Base-by-base conservation (phyloP, 805 yeast genomes). In the Saturnispora halmiae region DNA sequence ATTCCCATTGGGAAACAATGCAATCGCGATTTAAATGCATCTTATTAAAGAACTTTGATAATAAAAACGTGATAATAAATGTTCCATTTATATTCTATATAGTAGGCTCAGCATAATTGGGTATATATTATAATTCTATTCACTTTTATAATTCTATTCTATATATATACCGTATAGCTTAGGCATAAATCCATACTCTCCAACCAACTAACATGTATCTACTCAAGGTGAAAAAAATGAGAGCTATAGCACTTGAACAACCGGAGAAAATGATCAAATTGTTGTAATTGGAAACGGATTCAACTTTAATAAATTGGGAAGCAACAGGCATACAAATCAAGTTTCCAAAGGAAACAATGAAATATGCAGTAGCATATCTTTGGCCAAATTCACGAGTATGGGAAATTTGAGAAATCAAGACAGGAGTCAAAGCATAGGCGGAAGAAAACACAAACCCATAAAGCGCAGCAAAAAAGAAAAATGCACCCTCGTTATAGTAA, bases 281-380 rank as follows among this genome's bases (percentile, higher is more conserved):
- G 31, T 55, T 51, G 19, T 50, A 55, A 29, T 51, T 44, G 2
- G 30, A 21, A 20, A 54, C 42, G 1, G 55, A 46, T 27, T 50
- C 52, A 1, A 38, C 34, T 14, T 51, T 69, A 36, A 72, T 65
- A 31, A 72, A 59, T 2, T 68, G 66, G 46, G 78, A 75, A 10
- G 70, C 67, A 34, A 69, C 58, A 9, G 78, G 77, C 40, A 73
- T 62, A 4, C 67, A 60, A 13, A 69, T 63, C 16, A 74, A 55
- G 24, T 65, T 61, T 18, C 69, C 61, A 35, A 75, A 58, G 39
- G 84, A 72, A 15, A 73, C 76, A 44, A 76, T 54, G 41, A 75
- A 75, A 55, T 77, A 79, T 49, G 77, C 68, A n/a, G 84, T 70
- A 0, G 87, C 87, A 51, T 73, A 81, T 16, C 81, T 60, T 45